Conservation (phyloP, 2,329 filamentous ascomycete species). For the Penicillium janthinellum region DNA sequence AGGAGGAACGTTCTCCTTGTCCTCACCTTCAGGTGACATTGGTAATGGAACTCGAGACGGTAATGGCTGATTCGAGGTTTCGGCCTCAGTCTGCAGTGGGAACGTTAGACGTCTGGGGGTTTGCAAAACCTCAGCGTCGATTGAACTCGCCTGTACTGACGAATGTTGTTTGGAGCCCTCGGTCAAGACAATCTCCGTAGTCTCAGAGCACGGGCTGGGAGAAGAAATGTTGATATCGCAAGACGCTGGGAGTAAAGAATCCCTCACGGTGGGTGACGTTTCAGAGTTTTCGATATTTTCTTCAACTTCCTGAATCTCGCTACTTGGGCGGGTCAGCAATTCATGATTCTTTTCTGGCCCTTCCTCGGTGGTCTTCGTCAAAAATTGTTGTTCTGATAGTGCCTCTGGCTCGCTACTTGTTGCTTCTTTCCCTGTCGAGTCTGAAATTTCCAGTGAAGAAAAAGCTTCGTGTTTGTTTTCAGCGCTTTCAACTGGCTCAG, state of each 20-base stretch:
- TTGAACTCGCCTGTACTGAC: neutral
- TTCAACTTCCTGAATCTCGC: neutral
- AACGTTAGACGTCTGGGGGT: conserved; percentile 20
- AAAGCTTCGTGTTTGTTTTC: neutral
- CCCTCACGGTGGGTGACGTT: neutral
- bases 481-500: neutral
- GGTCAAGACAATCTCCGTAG: neutral
- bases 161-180: neutral
- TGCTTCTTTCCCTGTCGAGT: neutral
- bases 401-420: neutral
- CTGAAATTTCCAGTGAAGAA: neutral
- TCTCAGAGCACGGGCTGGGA: neutral
- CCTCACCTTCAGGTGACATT: conserved; percentile 7
- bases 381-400: neutral
- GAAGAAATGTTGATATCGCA: neutral
- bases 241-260: neutral
- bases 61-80: conserved; percentile 1
- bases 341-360: conserved; percentile 8
- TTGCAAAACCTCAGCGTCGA: conserved; percentile 13
- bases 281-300: neutral
- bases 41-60: conserved; percentile 12
- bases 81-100: neutral
- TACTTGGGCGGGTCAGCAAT: neutral
- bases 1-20: conserved; percentile 27
- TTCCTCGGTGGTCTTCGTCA: conserved; percentile 29